phyloP scores from a whole-genome alignment of 2,329 filamentous ascomycete genomes.

The Metarhizium robertsii region DNA sequence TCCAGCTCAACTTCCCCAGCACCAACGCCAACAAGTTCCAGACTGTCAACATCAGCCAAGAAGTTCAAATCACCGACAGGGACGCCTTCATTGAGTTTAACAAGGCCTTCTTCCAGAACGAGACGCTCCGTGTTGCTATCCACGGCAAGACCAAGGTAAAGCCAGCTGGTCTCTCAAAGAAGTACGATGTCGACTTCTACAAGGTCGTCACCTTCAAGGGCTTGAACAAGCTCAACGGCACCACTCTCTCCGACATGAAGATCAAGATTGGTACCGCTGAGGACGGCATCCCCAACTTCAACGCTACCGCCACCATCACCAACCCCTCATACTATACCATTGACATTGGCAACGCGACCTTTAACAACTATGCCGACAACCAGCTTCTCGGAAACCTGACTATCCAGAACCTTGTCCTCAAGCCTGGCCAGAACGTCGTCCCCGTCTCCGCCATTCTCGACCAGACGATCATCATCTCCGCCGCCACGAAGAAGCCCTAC shows the following conservation, averaged over 20 bases:
- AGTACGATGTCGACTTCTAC: constrained; percentile 43
- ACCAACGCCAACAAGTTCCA: constrained; percentile 39
- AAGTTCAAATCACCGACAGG: constrained; percentile 34
- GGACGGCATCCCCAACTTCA: constrained; percentile 44
- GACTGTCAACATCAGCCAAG: constrained; percentile 42
- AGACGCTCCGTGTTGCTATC: constrained; percentile 40
- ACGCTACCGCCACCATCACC: constrained; percentile 48
- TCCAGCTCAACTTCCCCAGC: constrained; percentile 40
- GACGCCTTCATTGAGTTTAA: constrained; percentile 46
- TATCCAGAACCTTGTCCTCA: constrained; percentile 48
- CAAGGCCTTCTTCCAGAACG: constrained; percentile 40
- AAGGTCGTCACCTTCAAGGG: constrained; percentile 44
- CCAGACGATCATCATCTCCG: constrained; percentile 35
- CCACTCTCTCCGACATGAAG: constrained; percentile 30
- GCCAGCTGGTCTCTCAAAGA: constrained; percentile 37
- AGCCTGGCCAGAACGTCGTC: constrained; percentile 49
- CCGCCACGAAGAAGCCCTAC: constrained; percentile 30
- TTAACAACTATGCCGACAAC: constrained; percentile 46
- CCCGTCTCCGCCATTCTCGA: constrained; percentile 44
- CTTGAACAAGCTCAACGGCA: constrained; percentile 46
- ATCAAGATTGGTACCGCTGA: constrained; percentile 6
- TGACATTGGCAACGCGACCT: constrained; percentile 56
- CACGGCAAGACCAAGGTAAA: constrained; percentile 42
- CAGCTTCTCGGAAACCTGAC: constrained; percentile 43
- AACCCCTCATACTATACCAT: constrained; percentile 57